phyloP scores from a whole-genome alignment of 352 stramenopile genomes.

The Phytophthora meadii region DNA sequence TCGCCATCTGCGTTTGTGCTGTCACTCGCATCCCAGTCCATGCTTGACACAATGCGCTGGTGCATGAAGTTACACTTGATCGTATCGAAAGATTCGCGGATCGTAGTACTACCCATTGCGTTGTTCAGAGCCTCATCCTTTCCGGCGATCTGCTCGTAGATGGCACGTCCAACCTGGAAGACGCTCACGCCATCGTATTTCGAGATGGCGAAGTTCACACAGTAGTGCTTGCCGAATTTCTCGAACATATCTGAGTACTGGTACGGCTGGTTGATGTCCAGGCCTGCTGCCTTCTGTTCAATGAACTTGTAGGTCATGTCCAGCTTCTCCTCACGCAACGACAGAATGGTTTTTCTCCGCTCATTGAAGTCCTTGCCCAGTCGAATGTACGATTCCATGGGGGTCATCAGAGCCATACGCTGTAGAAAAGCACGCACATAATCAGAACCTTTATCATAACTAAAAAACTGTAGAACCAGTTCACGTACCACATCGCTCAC shows the following conservation, averaged over 20 bases:
- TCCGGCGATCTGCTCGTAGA: slow-evolving; percentile 77
- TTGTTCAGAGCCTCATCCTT: slow-evolving; percentile 65
- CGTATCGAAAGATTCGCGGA: slow-evolving; percentile 75
- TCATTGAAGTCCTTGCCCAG: slow-evolving; percentile 69
- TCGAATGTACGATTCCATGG: slow-evolving; percentile 81
- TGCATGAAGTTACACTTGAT: slow-evolving; percentile 87
- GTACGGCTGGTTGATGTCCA: slow-evolving; percentile 68
- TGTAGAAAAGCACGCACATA: slow-evolving; percentile 15
- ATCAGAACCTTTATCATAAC: neutral
- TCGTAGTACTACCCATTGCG: slow-evolving; percentile 66
- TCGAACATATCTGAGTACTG: slow-evolving; percentile 84
- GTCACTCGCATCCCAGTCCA: slow-evolving; percentile 67
- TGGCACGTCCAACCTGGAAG: slow-evolving; percentile 64
- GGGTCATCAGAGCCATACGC: slow-evolving; percentile 82
- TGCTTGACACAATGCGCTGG: slow-evolving; percentile 78
- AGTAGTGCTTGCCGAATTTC: slow-evolving; percentile 85
- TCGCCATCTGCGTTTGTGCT: slow-evolving; percentile 19
- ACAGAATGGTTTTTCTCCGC: slow-evolving; percentile 61
- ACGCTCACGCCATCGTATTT: slow-evolving; percentile 76
- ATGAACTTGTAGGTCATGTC: slow-evolving; percentile 86
- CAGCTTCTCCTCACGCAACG: slow-evolving; percentile 76
- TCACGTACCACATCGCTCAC: slow-evolving; percentile 70
- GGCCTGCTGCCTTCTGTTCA: slow-evolving; percentile 65
- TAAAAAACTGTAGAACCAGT: neutral
- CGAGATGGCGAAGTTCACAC: slow-evolving; percentile 75